These are phyloP conservation scores for Serendipita sp. DNA, from an alignment of 768 basidiomycete species.

Conservation along the genomic window DNA sequence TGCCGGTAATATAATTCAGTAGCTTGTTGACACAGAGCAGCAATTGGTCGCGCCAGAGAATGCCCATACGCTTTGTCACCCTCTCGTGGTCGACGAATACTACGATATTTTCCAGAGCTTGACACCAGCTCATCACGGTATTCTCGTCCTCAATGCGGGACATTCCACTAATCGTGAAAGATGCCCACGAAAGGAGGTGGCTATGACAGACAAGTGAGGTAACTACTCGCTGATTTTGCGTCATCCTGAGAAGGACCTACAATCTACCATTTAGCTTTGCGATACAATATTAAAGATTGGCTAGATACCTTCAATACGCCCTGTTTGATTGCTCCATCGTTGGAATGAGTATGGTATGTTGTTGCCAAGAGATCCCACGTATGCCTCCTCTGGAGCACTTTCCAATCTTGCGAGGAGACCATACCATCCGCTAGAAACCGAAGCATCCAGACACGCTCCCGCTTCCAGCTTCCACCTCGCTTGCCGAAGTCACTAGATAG, in stretches of 20 bases:
- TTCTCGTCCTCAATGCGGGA: constrained; percentile 9
- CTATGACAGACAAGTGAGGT: constrained; percentile 57
- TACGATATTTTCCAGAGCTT: constrained; percentile 21
- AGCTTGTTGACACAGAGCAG: constrained; percentile 1
- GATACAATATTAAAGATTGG: constrained; percentile 23
- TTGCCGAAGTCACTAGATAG: constrained; percentile 11
- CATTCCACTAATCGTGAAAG: constrained; percentile 38
- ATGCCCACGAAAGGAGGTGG: constrained; percentile 64
- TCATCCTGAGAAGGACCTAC: constrained; percentile 64
- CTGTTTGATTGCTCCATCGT: constrained; percentile 23
- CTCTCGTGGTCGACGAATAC: constrained; percentile 8
- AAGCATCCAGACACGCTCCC: constrained; percentile 80
- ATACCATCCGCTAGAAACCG: constrained; percentile 69
- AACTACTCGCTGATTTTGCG: constrained; percentile 49
- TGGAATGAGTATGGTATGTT: constrained; percentile 49
- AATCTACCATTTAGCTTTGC: neutral
- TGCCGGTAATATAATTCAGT: neutral
- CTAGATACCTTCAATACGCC: constrained; percentile 50
- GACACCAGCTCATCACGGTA: constrained; percentile 15
- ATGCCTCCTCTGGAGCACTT: constrained; percentile 57
- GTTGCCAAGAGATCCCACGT: constrained; percentile 81
- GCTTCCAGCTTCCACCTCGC: constrained; percentile 55
- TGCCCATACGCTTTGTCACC: constrained; percentile 8
- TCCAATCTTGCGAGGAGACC: constrained; percentile 63
- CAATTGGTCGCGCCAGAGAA: neutral